Evolutionary conservation across 1,284 basidiomycete species (phyloP), one percentile per base, ranked within the genome.

Genomic region (Pulchroboletus neoregius): DNA sequence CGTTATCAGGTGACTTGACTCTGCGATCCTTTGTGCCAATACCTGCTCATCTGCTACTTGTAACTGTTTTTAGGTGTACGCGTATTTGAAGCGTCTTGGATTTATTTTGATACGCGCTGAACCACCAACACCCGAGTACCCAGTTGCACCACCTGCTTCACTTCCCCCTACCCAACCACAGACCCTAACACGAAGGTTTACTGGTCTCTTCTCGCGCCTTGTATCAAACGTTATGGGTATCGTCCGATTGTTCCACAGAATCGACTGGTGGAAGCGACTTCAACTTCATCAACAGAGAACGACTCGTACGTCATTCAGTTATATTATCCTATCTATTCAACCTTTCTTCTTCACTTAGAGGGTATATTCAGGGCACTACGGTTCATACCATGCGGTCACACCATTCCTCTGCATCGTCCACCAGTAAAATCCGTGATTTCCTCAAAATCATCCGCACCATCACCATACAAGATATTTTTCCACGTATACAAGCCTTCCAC

Each of bases 401-500:
- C 59, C 5, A 55, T 70, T 13, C 71, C 73, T 11, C 55, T 72
- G 51, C 45, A 66, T 62, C 26, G 50, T 58, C 23, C 66, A 39
- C 31, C 60, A 56, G 32, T 51, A 34, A 39, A 40, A 38, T 42
- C 33, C 4, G 39, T 36, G 27, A n/a, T 13, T 15, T 8, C 44
- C 20, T 24, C 48, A 0, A 50, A 43, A 23, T 28, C 22, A 5
- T 16, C 36, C 6, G 7, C 12, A 13, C 15, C 47, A 4, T 48
- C 54, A 15, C 86, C 87, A 0, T 96, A 94, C 65, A 73, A 80
- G 41, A 76, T 89, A 16, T 97, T 96, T 71, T 99, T 78, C 68
- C 87, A 97, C 62, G 75, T 94, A 4, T 97, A 95, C 75, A 95
- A 96, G 60, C 95, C 95, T 2, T 77, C 77, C 3, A 91, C 92